Evolutionary conservation across 2,329 filamentous ascomycete species (phyloP), one percentile per base, ranked within the genome.

Genomic region (Aspergillus novofumigatus): DNA sequence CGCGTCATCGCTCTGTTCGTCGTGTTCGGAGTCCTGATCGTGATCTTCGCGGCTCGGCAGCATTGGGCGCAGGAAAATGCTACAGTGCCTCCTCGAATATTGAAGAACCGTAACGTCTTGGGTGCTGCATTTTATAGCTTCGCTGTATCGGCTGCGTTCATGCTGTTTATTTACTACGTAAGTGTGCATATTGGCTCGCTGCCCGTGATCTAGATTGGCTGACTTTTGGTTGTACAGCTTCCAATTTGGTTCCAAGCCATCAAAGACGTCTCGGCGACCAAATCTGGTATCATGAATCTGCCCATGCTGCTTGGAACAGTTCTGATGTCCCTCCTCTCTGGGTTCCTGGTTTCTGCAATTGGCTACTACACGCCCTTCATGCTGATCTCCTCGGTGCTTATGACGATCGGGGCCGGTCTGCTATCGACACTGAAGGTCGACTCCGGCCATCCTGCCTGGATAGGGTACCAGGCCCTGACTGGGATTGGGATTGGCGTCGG

Each of bases 1-100:
- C 75, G 72, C 11, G 74, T 82, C 53, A 78, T 82, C 51, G 75
- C 75, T 0, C 70, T 83, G 10, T 77, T 84, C 26, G 73, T 80
- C 1, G 71, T 83, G 3, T 81, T 81, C 57, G 76, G 77, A n/a
- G 74, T 83, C 6, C 70, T 82, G 9, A 74, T 76, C 1, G 73
- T 77, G 4, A 72, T 75, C 2, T 77, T 80, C 55, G 53, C 72
- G 23, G 58, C 55, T 0, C 62, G 77, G 55, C 73, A 80, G 58
- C 58, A 60, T 53, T 73, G 69, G 64, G 69, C 70, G 41, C 65
- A 71, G 29, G 77, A 80, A 4, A 67, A 67, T 3, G 79, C 78
- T 1, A 70, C 78, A 4, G 71, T 82, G 3, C 78, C 78, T 6
- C 77, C 76, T 0, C 69, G 75, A 1, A 67, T 82, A 55, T 62